Base-by-base conservation (phyloP, 1,284 basidiomycete genomes). In the Cutaneotrichosporon arboriforme region DNA sequence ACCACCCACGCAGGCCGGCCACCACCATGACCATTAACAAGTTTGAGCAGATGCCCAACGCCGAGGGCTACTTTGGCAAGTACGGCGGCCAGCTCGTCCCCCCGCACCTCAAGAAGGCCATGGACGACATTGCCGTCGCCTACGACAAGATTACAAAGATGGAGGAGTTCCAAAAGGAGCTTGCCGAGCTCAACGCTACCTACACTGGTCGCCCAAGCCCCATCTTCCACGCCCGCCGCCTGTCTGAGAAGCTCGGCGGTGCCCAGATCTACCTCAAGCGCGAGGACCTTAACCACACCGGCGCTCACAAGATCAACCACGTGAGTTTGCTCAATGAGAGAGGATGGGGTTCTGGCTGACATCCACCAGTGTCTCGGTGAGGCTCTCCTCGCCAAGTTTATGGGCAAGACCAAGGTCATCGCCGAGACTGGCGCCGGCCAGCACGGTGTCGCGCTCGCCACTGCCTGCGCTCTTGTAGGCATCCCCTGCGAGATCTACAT, bases 401-500 rank as follows among this genome's bases (percentile, higher is more conserved):
- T 98, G 61, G 93, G 94, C 33, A 99, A 99, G 79, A 96, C 82
- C 45, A 53, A 56, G 44, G 52, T 99, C 69, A 97, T 98, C 62
- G 93, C 94, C 44, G 96, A 99, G 79, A 98, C 96, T 1, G 94
- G 94, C 57, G 94, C 96, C 0, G 96, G 96, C 18, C 94, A 98
- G 74, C 96, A 99, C 74, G 96, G 96, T 72, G 92, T 98, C 17
- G 96, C 96, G 12, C 97, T 94, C 44, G 96, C 96, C 0, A 97
- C 94, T 3, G 96, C 91, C 7, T 98, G 96, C 66, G 94, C 94
- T 36, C 88, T 89, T 64, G 97, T 98, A 67, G 93, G 90, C 10
- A 71, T 98, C 78, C 87, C 97, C 70, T 99, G 96, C 70, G 78
- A 96, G 64, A 82, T 99, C 63, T 97, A 94, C 78, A 98, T 99